Evolutionary conservation across 1,139 yeast genomes (phyloP).

Genomic region (Hansenula lynferdii): DNA sequence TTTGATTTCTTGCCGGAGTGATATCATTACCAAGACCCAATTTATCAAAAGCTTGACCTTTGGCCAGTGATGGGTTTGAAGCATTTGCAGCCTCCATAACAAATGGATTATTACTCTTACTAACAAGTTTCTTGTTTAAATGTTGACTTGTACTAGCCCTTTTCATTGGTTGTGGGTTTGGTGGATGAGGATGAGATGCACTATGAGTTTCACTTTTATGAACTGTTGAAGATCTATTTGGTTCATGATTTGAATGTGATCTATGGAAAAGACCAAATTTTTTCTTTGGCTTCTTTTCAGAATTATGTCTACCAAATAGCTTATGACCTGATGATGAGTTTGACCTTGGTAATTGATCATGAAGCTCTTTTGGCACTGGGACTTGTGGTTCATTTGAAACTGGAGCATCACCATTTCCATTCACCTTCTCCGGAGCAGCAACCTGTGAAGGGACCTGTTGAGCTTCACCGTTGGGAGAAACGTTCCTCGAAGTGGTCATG

Average conservation of each 20-base stretch:
- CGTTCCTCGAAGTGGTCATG: not conserved
- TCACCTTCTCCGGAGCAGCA: not conserved
- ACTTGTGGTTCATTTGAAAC: not conserved
- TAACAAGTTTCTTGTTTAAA: not conserved
- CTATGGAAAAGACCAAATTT: not conserved
- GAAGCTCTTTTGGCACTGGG: not conserved
- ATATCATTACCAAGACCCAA: constrained; percentile 23
- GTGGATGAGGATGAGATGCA: not conserved
- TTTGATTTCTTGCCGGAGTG: no score
- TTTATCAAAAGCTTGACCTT: constrained; percentile 14
- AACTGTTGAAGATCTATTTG: constrained; percentile 1
- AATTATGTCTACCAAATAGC: no score
- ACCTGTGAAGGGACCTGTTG: not conserved
- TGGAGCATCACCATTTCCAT: not conserved
- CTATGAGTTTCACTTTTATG: not conserved
- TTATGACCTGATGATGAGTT: not conserved
- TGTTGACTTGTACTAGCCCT: constrained; percentile 1
- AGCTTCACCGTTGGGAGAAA: not conserved
- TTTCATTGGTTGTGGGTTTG: not conserved
- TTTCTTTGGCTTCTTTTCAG: no score
- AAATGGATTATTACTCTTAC: not conserved
- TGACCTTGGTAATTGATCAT: not conserved
- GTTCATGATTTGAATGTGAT: constrained; percentile 3
- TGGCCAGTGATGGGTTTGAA: not conserved
- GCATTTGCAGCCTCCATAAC: not conserved